These are phyloP conservation scores for Hibiscus tridactylites DNA, from an alignment of 345 rosid genomes.

Conservation along the genomic window DNA sequence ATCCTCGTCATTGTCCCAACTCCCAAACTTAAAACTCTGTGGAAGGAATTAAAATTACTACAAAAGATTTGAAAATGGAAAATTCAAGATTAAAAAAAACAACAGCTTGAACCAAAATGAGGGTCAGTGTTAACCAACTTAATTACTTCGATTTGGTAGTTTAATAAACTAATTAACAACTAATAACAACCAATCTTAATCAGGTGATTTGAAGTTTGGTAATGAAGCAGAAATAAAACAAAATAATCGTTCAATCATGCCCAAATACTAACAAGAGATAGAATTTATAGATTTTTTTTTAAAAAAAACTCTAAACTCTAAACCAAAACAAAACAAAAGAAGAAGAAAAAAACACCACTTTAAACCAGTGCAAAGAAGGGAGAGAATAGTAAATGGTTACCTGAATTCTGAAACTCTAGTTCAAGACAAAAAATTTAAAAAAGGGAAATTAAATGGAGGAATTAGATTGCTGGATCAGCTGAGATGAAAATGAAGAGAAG, in stretches of 20 bases:
- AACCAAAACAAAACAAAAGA: neutral
- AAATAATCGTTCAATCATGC: neutral
- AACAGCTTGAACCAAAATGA: conserved; percentile 14
- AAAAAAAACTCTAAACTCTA: neutral
- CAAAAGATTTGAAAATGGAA: neutral
- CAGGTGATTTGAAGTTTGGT: neutral
- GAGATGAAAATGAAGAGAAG: neutral
- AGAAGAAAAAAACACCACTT: neutral
- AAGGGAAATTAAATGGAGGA: neutral
- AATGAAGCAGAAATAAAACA: neutral
- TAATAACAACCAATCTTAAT: neutral
- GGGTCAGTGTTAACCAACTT: conserved; percentile 15
- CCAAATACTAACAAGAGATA: neutral
- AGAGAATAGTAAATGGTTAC: neutral
- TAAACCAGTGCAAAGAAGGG: neutral
- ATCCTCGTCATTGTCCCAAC: conserved; percentile 53
- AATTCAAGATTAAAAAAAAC: neutral
- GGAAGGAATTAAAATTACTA: conserved; percentile 4
- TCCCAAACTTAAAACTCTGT: conserved; percentile 12
- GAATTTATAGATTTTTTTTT: neutral
- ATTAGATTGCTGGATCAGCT: neutral
- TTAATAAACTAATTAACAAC: too few species aligned
- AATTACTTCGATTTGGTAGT: neutral
- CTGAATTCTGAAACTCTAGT: conserved; percentile 3
- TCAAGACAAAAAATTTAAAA: neutral